Evolutionary conservation across 805 yeast species (phyloP).

Genomic region (Candida verbasci): DNA sequence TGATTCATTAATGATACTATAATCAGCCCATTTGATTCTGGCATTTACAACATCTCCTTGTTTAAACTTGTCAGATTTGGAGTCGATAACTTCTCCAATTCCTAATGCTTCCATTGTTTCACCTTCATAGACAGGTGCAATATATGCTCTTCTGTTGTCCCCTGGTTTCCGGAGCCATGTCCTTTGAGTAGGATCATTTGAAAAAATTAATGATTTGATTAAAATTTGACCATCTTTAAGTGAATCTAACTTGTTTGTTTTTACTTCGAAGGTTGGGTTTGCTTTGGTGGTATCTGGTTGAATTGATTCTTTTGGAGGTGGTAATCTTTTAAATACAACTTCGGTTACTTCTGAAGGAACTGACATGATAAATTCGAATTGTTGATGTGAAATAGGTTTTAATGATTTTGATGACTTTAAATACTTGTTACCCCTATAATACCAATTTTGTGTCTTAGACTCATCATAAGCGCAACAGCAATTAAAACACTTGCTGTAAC

Average conservation of each 20-base stretch:
- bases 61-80: conserved; percentile 34
- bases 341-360: conserved; percentile 8
- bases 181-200: conserved; percentile 65
- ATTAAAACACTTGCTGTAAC: too few relatives aligned
- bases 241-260: conserved; percentile 6
- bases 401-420: too few relatives aligned
- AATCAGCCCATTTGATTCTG: conserved; percentile 45
- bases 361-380: too few relatives aligned
- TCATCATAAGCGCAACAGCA: too few relatives aligned
- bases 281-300: conserved; percentile 17
- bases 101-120: conserved; percentile 45
- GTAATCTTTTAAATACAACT: conserved; percentile 20
- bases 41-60: conserved; percentile 33
- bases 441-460: too few relatives aligned
- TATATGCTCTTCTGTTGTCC: conserved; percentile 26
- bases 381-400: too few relatives aligned
- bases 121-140: conserved; percentile 36
- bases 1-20: conserved; percentile 28
- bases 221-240: conserved; percentile 38
- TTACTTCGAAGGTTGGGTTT: conserved; percentile 22
- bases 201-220: conserved; percentile 41
- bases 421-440: too few relatives aligned
- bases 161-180: conserved; percentile 44
- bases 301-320: conserved; percentile 13
- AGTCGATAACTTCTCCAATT: conserved; percentile 45